These are phyloP conservation scores for Penicillium nucicola DNA, from an alignment of 495 filamentous ascomycete species.

Conservation along the genomic window DNA sequence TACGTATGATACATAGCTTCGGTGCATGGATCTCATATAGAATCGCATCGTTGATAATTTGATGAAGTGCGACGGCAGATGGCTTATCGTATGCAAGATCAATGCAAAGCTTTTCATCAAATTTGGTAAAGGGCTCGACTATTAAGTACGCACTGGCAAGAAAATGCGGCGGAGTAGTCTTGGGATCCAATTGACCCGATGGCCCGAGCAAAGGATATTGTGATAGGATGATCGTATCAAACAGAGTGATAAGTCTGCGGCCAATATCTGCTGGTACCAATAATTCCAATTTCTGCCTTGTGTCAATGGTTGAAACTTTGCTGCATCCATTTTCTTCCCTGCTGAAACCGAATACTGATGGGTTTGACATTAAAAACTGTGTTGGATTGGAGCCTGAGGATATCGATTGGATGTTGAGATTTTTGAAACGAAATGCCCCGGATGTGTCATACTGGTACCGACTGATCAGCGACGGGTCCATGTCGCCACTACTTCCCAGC, in stretches of 20 bases:
- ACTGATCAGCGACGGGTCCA: neutral
- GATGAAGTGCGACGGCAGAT: neutral
- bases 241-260: neutral
- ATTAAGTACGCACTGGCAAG: constrained; percentile 1
- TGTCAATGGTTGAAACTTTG: neutral
- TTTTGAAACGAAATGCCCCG: neutral
- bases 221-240: neutral
- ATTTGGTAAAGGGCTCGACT: constrained; percentile 3
- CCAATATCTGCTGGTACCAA: neutral
- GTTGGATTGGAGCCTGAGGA: neutral
- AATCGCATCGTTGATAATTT: constrained; percentile 1
- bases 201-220: neutral
- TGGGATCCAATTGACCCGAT: neutral
- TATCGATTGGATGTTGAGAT: neutral
- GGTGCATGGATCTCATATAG: constrained; percentile 5
- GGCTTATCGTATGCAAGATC: constrained; percentile 4
- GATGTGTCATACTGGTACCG: neutral
- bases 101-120: constrained; percentile 2
- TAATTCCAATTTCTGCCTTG: neutral
- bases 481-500: constrained; percentile 1
- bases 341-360: neutral
- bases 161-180: neutral
- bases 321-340: constrained; percentile 1
- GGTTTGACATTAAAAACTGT: neutral
- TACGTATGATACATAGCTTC: constrained; percentile 1